Percentiles rank a stretch among this genome's conserved stretches.
Conservation (phyloP, 2,329 filamentous ascomycete species). For the Trichoderma oligosporum region DNA sequence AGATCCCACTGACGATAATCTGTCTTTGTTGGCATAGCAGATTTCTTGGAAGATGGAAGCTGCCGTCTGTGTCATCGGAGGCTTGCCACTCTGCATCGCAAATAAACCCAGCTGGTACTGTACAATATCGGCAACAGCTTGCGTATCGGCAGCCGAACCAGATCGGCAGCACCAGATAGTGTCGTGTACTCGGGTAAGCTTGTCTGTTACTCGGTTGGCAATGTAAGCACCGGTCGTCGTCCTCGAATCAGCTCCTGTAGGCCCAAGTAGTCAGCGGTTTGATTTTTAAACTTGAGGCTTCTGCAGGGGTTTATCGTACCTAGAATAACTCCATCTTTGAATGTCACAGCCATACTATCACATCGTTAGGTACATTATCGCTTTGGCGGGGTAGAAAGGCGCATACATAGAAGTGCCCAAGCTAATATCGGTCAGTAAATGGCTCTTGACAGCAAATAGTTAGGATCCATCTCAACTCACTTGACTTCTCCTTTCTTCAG, state of each 20-base stretch:
- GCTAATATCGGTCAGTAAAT: constrained; percentile 48
- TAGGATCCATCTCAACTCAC: constrained; percentile 52
- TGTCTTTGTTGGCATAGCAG: constrained; percentile 97
- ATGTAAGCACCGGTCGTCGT: constrained; percentile 98
- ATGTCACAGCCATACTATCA: constrained; percentile 92
- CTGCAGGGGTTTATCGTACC: constrained; percentile 43
- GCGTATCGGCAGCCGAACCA: constrained; percentile 93
- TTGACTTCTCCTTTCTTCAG: constrained; percentile 99
- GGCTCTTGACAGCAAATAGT: background rate
- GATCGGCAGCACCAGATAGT: constrained; percentile 99
- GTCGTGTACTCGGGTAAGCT: constrained; percentile 96
- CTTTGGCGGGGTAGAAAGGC: constrained; percentile 24
- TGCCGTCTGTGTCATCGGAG: constrained; percentile 90
- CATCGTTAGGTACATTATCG: constrained; percentile 26
- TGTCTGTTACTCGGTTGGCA: constrained; percentile 98
- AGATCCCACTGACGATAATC: constrained; percentile 64
- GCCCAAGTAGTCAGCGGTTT: constrained; percentile 21
- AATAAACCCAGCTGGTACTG: constrained; percentile 95
- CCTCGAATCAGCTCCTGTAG: constrained; percentile 80
- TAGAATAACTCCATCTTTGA: constrained; percentile 96
- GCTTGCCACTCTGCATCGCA: constrained; percentile 81
- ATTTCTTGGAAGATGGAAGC: constrained; percentile 96
- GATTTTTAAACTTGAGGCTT: background rate
- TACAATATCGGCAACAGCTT: constrained; percentile 96
- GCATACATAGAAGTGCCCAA: constrained; percentile 95